Base-by-base conservation (phyloP, 345 rosid genomes). In the Ailanthus altissimus region DNA sequence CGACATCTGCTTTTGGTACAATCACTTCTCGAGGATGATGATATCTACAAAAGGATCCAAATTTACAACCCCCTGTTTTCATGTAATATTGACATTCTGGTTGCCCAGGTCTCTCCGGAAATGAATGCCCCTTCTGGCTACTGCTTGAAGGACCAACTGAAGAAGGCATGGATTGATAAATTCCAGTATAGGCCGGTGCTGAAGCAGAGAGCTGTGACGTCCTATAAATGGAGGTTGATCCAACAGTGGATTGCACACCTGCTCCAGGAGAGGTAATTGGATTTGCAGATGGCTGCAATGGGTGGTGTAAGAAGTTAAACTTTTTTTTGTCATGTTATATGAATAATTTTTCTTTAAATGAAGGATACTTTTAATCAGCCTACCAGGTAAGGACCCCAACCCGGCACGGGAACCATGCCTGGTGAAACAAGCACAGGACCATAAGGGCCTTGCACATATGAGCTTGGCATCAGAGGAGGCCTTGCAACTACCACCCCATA, bases 11-110 rank as follows among this genome's bases (percentile, higher is more conserved):
- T 78, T 85, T 89, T 45, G 89, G 85, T 6, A 84, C 80, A 38
- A 80, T 68, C 76, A 81, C 77, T 69, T 90, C 94, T 15, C 82
- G 87, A 13, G 98, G 99, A 79, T 96, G 99, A 86, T 96, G 97
- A 81, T 85, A 96, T 89, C 83, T 92, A 88, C 99, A 93, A 0
- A 91, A 89, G 43, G 94, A 85, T 76, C 97, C 95, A 36, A 83
- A 93, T 86, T 85, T 93, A 86, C 99, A 96, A 20, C 92, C 92
- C 25, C 98, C 94, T 5, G 94, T 96, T 85, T 86, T 96, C 89
- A 92, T 68, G 86, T 85, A 96, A 85, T 89, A 85, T 72, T 85
- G 97, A 84, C 99, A 93, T 69, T 93, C 97, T 2, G 91, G 97
- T 61, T 93, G 93, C 74, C 92, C 97, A 40, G 90, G 97, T 80